Evolutionary conservation across 352 stramenopile species (phyloP), one percentile per base, ranked within the genome.

Genomic region (Globisporangium takayamanum): DNA sequence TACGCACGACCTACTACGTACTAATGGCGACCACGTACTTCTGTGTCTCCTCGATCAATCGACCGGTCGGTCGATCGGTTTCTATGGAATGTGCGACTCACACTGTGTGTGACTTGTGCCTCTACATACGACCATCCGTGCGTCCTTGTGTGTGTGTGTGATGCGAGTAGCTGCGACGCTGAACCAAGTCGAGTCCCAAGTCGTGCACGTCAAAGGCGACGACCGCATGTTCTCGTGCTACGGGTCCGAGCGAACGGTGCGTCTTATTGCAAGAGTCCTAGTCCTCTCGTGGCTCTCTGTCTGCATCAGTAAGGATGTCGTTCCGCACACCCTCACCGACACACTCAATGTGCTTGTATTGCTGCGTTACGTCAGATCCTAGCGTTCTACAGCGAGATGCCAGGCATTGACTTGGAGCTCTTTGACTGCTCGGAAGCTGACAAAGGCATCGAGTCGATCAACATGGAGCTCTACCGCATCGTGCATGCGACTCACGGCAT

Each of bases 161-260:
- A 20, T 51, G 26, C 12, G 2, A 56, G 25, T 55, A 92, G 84
- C 81, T 46, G 71, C 72, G 64, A 94, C 82, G 39, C 60, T 94
- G 50, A 92, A 91, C 59, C 82, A 91, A 70, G 74, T 85, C 59
- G 82, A 92, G 59, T 87, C 82, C 30, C 84, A 94, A 49, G 73
- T 89, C 30, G 79, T 94, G 30, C 84, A 94, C 54, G 79, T 94
- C 50, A 84, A 88, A 63, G 82, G 82, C 52, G 82, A 85, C 53
- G 78, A 88, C 42, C 80, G 80, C 51, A 90, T 94, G 73, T 92
- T 94, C 58, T 94, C 84, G 10, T 94, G 82, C 61, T 94, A 91
- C 63, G 80, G 82, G 42, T 78, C 73, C 12, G 80, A 77, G 39
- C 73, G 80, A 53, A 90, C 83, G 68, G 82, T 92, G 57, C 55